phyloP scores from a whole-genome alignment of 768 basidiomycete genomes.

The Phanerochaete sordida region DNA sequence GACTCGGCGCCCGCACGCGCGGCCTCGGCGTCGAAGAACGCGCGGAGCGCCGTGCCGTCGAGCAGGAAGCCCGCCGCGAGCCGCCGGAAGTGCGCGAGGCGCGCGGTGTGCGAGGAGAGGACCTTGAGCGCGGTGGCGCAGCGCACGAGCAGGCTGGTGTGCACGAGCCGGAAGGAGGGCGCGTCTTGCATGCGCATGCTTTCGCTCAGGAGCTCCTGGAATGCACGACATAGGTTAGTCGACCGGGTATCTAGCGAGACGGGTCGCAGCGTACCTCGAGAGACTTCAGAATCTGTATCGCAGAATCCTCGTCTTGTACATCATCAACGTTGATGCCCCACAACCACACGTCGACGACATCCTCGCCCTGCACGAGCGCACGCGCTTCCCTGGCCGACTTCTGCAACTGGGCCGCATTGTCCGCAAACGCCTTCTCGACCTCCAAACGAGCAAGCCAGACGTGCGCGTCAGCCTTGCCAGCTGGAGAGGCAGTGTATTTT shows the following conservation, averaged over 20 bases:
- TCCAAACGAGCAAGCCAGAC: slow-evolving; percentile 55
- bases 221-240: neutral
- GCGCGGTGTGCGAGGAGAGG: slow-evolving; percentile 9
- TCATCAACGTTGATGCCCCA: slow-evolving; percentile 40
- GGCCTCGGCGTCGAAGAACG: slow-evolving; percentile 32
- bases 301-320: slow-evolving; percentile 3
- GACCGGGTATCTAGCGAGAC: neutral
- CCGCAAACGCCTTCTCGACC: slow-evolving; percentile 34
- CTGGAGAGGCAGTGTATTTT: slow-evolving; percentile 35
- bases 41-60: slow-evolving; percentile 41
- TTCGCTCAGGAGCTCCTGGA: slow-evolving; percentile 41
- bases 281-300: neutral
- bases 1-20: slow-evolving; percentile 24
- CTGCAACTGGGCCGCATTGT: slow-evolving; percentile 21
- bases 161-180: slow-evolving; percentile 33
- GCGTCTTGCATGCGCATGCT: slow-evolving; percentile 41
- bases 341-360: slow-evolving; percentile 43
- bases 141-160: slow-evolving; percentile 44
- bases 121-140: slow-evolving; percentile 28
- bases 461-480: slow-evolving; percentile 31
- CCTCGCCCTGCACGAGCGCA: slow-evolving; percentile 29
- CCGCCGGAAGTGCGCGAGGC: slow-evolving; percentile 31
- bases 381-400: slow-evolving; percentile 46
- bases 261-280: slow-evolving; percentile 24
- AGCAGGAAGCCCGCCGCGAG: slow-evolving; percentile 40